Conservation (phyloP, 2,329 filamentous ascomycete species). For the Fusarium solani-melongenae region DNA sequence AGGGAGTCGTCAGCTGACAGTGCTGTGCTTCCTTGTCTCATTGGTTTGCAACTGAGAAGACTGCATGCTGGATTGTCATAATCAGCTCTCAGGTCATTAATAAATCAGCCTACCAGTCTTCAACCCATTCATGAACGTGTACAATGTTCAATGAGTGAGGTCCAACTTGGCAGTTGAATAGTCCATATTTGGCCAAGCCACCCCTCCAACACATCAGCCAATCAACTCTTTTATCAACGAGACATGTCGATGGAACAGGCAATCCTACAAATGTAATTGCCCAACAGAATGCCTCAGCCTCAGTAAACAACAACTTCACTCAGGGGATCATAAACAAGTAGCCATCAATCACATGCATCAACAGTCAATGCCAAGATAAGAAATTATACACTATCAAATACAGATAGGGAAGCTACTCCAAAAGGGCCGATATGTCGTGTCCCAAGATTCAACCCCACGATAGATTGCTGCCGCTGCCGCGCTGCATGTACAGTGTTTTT, state of each 20-base stretch:
- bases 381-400: slow-evolving; percentile 54
- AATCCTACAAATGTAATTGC: slow-evolving; percentile 19
- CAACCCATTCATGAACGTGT: neutral
- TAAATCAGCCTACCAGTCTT: neutral
- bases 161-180: neutral
- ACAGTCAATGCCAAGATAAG: slow-evolving; percentile 34
- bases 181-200: neutral
- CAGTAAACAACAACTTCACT: neutral
- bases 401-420: slow-evolving; percentile 47
- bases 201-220: neutral
- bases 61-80: neutral
- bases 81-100: neutral
- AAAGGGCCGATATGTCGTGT: slow-evolving; percentile 36
- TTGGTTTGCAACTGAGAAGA: neutral
- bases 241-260: slow-evolving; percentile 23
- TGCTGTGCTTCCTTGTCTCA: neutral
- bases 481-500: slow-evolving; percentile 40
- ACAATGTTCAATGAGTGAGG: neutral
- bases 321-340: neutral
- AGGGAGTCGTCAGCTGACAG: neutral
- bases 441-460: slow-evolving; percentile 37
- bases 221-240: slow-evolving; percentile 5
- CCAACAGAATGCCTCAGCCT: neutral
- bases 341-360: slow-evolving; percentile 5
- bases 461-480: slow-evolving; percentile 11